Base-by-base conservation (phyloP, 1,284 basidiomycete species). In the Abortiporus biennis region DNA sequence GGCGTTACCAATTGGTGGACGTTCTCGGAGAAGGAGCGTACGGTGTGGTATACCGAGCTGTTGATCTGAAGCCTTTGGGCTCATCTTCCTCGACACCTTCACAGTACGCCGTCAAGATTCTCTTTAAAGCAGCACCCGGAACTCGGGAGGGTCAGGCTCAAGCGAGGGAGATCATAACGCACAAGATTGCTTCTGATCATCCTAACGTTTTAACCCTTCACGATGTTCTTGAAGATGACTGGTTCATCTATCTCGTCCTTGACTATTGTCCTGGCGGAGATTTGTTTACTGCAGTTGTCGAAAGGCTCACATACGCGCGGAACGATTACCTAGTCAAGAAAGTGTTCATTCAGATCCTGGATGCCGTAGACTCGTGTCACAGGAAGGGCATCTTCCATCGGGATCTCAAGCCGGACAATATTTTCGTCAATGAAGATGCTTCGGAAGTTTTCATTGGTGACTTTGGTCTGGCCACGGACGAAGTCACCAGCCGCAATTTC, bases 381-480 rank as follows among this genome's bases (percentile, higher is more conserved):
- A 57, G 62, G 31, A 61, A 71, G 46, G 74, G 75, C 30, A 73
- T 83, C 57, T 81, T 69, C 60, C 81, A 83, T 57, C 77, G 80
- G 29, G 83, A 85, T 54, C 63, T 86, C 44, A 86, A 85, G 59
- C 82, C 82, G 19, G 82, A 85, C 54, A 85, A 86, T 59, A 76
- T 85, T 47, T 64, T 86, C 29, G 76, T 76, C 54, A 68, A 39
- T 34, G 48, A 45, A 12, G 54, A 57, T 36, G 77, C 78, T 22
- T 59, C 63, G 40, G 63, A 64, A 47, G 67, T 84, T 36, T 67
- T 72, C 32, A 57, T 85, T 24, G 51, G 77, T 22, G 82, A 86
- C 63, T 86, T 85, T 58, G 82, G 82, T 5, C 66, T 85, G 13
- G 78, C 80, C 3, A 85, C 81, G 1, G 53, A 69, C 63, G 16